Evolutionary conservation across 108 stramenopile species (phyloP).

Genomic region (Pseudonitzschia delicatissima): DNA sequence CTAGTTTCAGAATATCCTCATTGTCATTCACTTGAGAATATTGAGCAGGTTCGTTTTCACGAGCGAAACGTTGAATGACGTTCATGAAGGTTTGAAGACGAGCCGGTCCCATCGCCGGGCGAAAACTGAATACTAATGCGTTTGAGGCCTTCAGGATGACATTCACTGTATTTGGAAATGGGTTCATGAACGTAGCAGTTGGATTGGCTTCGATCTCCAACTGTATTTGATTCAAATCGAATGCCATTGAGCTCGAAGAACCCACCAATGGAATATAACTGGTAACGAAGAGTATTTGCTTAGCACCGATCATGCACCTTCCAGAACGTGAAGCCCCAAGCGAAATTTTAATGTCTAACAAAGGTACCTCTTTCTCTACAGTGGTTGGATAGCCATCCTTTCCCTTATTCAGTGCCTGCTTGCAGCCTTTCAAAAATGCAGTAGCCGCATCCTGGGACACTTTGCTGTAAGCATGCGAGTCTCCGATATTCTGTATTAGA

Average conservation of each 20-base stretch:
- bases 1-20: background rate
- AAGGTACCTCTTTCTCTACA: constrained; percentile 54
- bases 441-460: constrained; percentile 53
- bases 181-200: constrained; percentile 58
- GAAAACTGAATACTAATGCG: constrained; percentile 61
- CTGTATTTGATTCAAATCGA: constrained; percentile 61
- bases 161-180: constrained; percentile 63
- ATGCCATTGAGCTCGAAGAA: constrained; percentile 41
- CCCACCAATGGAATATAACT: constrained; percentile 74
- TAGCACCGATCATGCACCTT: constrained; percentile 60
- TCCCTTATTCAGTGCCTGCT: constrained; percentile 36
- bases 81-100: constrained; percentile 73
- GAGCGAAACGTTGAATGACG: constrained; percentile 49
- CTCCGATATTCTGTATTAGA: constrained; percentile 51
- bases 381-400: constrained; percentile 36
- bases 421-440: constrained; percentile 40
- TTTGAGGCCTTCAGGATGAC: constrained; percentile 30
- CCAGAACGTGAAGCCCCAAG: constrained; percentile 67
- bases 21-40: constrained; percentile 23
- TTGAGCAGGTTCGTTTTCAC: constrained; percentile 24
- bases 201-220: constrained; percentile 50
- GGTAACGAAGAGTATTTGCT: constrained; percentile 67
- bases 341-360: constrained; percentile 61
- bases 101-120: constrained; percentile 65
- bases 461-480: constrained; percentile 46